phyloP scores from a whole-genome alignment of 352 stramenopile genomes.

The Thalassiosira delicatula region DNA sequence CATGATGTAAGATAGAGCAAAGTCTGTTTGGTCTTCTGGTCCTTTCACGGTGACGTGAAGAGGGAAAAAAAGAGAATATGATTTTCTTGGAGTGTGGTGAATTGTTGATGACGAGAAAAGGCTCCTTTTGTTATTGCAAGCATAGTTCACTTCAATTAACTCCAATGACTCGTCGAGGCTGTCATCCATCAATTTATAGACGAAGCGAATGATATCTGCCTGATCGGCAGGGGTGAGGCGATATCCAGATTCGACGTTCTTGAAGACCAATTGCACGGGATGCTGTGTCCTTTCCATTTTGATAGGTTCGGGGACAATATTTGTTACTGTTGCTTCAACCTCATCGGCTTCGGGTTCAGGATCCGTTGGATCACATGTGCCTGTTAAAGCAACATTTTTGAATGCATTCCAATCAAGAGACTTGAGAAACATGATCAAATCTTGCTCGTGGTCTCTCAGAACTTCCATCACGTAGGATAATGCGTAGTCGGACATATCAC shows the following conservation, averaged over 20 bases:
- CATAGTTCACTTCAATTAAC: conserved; percentile 9
- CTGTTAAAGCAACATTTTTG: background rate
- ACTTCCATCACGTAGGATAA: conserved; percentile 5
- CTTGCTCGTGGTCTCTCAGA: background rate
- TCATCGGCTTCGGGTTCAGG: background rate
- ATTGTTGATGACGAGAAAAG: background rate
- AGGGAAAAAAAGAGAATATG: background rate
- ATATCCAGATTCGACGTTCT: background rate
- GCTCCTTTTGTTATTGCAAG: background rate
- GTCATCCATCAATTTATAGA: background rate
- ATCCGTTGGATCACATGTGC: background rate
- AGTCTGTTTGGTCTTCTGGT: conserved; percentile 5
- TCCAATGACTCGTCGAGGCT: conserved; percentile 1
- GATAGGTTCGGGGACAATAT: no score
- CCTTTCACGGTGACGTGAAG: background rate
- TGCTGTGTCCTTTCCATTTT: background rate
- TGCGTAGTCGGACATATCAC: conserved; percentile 3
- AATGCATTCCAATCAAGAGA: background rate
- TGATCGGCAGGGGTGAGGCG: background rate
- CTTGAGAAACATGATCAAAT: background rate
- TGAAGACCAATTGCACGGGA: conserved; percentile 14
- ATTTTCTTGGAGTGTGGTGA: background rate
- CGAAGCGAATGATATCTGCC: background rate
- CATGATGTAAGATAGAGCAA: conserved; percentile 11
- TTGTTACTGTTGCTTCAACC: no score